Conservation (phyloP, 768 basidiomycete species). For the Suillus hirtellus region DNA sequence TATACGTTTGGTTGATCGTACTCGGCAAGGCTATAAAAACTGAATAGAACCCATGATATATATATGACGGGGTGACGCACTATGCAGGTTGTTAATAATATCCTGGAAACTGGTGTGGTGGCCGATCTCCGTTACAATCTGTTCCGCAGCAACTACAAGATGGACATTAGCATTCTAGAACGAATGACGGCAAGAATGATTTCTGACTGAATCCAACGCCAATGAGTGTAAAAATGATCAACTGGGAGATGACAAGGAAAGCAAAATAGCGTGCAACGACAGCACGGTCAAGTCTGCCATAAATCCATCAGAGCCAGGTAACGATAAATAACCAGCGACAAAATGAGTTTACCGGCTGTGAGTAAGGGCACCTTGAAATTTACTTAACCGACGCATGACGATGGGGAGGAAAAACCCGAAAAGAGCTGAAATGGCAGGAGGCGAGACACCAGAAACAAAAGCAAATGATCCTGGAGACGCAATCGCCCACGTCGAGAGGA, state of each 20-base stretch:
- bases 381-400: constrained; percentile 81
- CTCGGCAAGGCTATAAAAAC: constrained; percentile 56
- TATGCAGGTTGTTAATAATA: constrained; percentile 47
- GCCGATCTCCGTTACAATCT: constrained; percentile 50
- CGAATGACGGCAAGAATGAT: constrained; percentile 13
- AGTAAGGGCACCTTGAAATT: constrained; percentile 59
- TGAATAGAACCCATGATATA: constrained; percentile 5
- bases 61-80: constrained; percentile 25
- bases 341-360: constrained; percentile 29
- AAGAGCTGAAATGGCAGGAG: constrained; percentile 82
- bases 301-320: constrained; percentile 8
- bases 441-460: constrained; percentile 88
- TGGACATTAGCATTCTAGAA: not conserved
- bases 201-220: constrained; percentile 81
- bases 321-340: not conserved
- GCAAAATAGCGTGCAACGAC: constrained; percentile 92
- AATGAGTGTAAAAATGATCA: constrained; percentile 92
- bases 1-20: constrained; percentile 83
- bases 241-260: constrained; percentile 91
- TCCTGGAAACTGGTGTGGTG: constrained; percentile 44
- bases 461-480: constrained; percentile 71
- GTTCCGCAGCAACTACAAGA: constrained; percentile 32
- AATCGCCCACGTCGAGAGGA: constrained; percentile 71
- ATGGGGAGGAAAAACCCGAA: constrained; percentile 92
- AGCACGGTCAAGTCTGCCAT: constrained; percentile 78